These are phyloP conservation scores for Vigna unguiculata DNA, from an alignment of 306 rosid genomes.

Conservation along the genomic window DNA sequence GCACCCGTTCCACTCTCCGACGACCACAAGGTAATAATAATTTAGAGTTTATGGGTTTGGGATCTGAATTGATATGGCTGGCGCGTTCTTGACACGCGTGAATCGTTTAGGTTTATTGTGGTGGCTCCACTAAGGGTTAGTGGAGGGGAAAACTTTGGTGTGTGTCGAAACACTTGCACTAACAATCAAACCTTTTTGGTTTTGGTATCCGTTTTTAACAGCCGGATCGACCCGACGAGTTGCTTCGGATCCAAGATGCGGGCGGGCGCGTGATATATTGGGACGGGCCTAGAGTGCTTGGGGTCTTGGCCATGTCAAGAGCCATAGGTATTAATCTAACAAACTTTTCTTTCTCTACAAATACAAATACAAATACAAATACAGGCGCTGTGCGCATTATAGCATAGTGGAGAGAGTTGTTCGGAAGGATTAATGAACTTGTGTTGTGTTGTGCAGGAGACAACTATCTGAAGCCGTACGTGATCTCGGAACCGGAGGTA, in stretches of 20 bases:
- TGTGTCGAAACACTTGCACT: background rate
- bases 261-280: conserved; percentile 92
- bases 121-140: background rate
- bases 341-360: background rate
- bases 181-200: background rate
- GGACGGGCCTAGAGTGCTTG: conserved; percentile 87
- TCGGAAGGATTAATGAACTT: background rate
- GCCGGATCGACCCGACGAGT: conserved; percentile 89
- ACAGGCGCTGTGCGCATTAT: conserved; percentile 11
- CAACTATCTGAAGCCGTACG: conserved; percentile 74
- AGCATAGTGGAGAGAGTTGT: background rate
- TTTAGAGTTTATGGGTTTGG: background rate
- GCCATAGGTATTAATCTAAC: conserved; percentile 56
- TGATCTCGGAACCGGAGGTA: conserved; percentile 84
- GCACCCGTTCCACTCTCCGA: conserved; percentile 68
- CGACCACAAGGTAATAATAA: conserved; percentile 72
- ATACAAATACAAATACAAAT: background rate
- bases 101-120: background rate
- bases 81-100: background rate
- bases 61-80: background rate
- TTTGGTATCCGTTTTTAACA: conserved; percentile 26
- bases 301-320: conserved; percentile 87
- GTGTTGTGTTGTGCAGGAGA: conserved; percentile 52
- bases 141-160: background rate
- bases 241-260: conserved; percentile 65